These are phyloP conservation scores for Penicillium nordicum DNA, from an alignment of 2,329 filamentous ascomycete species.

Conservation along the genomic window DNA sequence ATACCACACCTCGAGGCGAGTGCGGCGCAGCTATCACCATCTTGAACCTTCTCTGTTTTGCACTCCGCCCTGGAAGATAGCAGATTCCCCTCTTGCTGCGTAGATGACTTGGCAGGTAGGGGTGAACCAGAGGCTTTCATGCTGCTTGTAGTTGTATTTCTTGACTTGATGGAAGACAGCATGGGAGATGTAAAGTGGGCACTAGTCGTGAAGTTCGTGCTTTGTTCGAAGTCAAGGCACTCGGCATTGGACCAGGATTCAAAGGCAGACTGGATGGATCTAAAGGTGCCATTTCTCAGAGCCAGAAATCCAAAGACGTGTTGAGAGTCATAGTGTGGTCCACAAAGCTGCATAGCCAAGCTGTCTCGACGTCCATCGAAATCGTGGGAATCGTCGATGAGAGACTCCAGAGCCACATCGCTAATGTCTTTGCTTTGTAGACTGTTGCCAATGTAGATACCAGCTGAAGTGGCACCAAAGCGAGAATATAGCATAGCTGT, in stretches of 20 bases:
- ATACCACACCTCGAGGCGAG: constrained; percentile 36
- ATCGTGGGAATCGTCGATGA: constrained; percentile 25
- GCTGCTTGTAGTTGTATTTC: neutral
- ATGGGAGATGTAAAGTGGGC: neutral
- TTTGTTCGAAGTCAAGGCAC: neutral
- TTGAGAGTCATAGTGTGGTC: constrained; percentile 24
- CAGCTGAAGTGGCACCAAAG: neutral
- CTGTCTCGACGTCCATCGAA: constrained; percentile 25
- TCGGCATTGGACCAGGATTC: neutral
- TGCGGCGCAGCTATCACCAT: neutral
- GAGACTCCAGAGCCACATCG: constrained; percentile 26
- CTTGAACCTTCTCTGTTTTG: neutral
- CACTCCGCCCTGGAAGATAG: neutral
- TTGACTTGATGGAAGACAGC: neutral
- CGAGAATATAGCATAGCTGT: constrained; percentile 6
- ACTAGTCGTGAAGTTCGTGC: neutral
- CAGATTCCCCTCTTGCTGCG: neutral
- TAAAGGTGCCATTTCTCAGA: constrained; percentile 5
- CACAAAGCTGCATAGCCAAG: constrained; percentile 41
- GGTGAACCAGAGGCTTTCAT: neutral
- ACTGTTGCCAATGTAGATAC: neutral
- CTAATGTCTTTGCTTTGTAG: neutral
- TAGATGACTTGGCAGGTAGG: neutral
- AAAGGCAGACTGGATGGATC: neutral
- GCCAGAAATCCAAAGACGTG: constrained; percentile 38